Evolutionary conservation across 768 basidiomycete species (phyloP), one percentile per base, ranked within the genome.

Genomic region (Suillus subalutaceus): DNA sequence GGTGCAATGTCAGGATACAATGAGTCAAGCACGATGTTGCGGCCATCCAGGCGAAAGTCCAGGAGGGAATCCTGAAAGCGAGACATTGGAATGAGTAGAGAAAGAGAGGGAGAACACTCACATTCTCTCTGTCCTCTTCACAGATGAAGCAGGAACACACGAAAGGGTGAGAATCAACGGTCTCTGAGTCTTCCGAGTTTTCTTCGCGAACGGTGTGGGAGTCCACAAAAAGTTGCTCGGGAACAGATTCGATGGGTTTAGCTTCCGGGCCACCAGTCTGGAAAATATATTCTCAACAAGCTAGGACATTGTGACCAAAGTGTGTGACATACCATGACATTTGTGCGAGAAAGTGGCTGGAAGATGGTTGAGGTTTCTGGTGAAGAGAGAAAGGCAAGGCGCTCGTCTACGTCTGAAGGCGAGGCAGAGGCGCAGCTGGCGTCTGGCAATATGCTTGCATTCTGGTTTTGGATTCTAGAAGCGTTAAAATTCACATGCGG

Each of bases 21-120:
- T 30, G 85, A 86, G 64, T 85, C 83, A 15, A 86, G 65, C 30
- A 86, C 79, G 15, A 86, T 74, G 65, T 82, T 82, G 15, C 73
- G 71, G 9, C 66, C 60, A 23, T 72, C 68, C 13, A 60, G 62
- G 26, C 66, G 68, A 30, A 72, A 63, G 30, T 40, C 55, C 5
- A 65, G 67, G 30, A 75, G 67, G 20, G 68, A 46, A 10, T 71
- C 70, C 71, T 73, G 43, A n/a, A 50, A 20, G 30, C 13, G 44
- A 32, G 32, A 18, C 15, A 41, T 52, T 32, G 7, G 40, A 20
- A 41, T 6, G 38, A 5, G 32, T 37, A 16, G 46, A n/a, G 18
- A 26, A 46, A 48, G 32, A 62, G 55, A 32, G n/a, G 23, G 35
- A 40, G 30, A 65, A 35, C 6, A 40, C 56, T 67, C 23, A 67